Evolutionary conservation across 805 yeast genomes (phyloP), one percentile per base, ranked within the genome.

Genomic region (Danielia oregonensis): DNA sequence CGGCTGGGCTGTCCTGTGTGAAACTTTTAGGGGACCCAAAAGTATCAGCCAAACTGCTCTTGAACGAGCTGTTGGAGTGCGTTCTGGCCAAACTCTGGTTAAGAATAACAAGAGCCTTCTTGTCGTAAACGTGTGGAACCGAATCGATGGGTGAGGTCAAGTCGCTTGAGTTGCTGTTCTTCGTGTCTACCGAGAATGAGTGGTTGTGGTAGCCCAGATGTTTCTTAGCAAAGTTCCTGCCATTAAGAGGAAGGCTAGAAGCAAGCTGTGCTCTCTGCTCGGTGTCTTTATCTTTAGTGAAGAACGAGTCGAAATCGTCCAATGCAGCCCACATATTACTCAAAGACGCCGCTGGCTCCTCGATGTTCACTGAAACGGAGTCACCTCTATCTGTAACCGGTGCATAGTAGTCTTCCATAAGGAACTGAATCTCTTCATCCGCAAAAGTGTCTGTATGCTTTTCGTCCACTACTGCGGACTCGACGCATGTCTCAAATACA

Each of bases 321-420:
- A 88, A 66, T 9, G 93, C 93, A 1, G 95, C 95, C 81, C 94
- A 83, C 85, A 88, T 86, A 51, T 87, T 83, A 51, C 89, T 84
- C 48, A 88, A 68, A 0, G 94, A 82, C 0, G 83, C 86, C 37
- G 82, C 87, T 23, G 72, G 78, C 35, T 77, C 80, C 32, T 78
- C 87, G 8, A 59, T 67, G 2, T 66, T 74, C 11, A 70, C 66
- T 0, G 80, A 72, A 0, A 61, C 65, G 11, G 71, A 55, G 40
- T 79, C 83, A 9, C 61, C 63, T 24, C 55, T 48, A 27, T 63
- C 64, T 12, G 54, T 35, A 12, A 56, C 44, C 38, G 63, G 63
- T 16, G 60, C 65, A 43, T 71, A 63, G 42, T 64, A 65, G 46
- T 79, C 86, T 44, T 79, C 86, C 63, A 73, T 62, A 46, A 78